Percentiles rank a stretch among this genome's conserved stretches.
Evolutionary conservation across 2,329 filamentous ascomycete species (phyloP).

Genomic region (Scortechinia acanthostroma): DNA sequence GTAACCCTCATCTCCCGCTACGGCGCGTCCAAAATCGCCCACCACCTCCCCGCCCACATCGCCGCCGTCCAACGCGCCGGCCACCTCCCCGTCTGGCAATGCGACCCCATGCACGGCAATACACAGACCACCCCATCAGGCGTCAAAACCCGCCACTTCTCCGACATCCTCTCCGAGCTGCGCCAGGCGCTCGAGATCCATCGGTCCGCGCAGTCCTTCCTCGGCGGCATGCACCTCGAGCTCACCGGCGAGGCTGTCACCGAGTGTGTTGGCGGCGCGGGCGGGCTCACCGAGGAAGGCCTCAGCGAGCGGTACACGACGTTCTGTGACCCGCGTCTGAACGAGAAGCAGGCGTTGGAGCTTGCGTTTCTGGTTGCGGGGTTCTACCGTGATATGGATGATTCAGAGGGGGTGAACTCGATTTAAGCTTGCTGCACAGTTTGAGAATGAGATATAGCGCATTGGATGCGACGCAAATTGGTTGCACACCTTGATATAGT

Average conservation of each 20-base stretch:
- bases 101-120: conserved; percentile 96
- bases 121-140: conserved; percentile 63
- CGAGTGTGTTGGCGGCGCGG: conserved; percentile 87
- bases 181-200: conserved; percentile 79
- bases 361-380: conserved; percentile 88
- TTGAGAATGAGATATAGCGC: too few species aligned
- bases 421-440: too few species aligned
- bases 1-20: conserved; percentile 95
- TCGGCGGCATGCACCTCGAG: conserved; percentile 91
- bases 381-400: conserved; percentile 50
- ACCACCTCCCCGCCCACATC: conserved; percentile 78
- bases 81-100: conserved; percentile 78
- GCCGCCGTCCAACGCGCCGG: conserved; percentile 77
- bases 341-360: conserved; percentile 96
- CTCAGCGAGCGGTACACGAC: conserved; percentile 86
- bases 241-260: conserved; percentile 93
- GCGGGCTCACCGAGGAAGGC: conserved; percentile 80
- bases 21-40: conserved; percentile 69
- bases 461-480: too few species aligned
- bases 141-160: conserved; percentile 88
- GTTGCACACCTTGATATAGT: too few species aligned
- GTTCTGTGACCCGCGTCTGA: conserved; percentile 89
- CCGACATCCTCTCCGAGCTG: conserved; percentile 82
- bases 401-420: neutral
- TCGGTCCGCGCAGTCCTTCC: conserved; percentile 72